Percentiles rank a stretch among this genome's conserved stretches.
phyloP scores from a whole-genome alignment of 2,329 filamentous ascomycete genomes.

The Cordyceps pruinosa region DNA sequence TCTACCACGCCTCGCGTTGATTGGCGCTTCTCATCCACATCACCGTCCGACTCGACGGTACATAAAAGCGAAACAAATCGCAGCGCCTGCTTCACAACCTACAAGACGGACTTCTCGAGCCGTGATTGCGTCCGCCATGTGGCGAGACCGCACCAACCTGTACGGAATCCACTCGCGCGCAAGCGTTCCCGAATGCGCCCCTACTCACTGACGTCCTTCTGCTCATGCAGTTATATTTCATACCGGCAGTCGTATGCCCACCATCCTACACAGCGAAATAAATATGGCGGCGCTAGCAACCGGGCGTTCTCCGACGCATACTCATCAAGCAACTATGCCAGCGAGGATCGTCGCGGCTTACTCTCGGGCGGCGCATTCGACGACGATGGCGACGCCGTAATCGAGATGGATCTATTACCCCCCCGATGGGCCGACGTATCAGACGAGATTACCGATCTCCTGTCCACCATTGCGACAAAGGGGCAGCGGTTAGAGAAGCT shows the following conservation, averaged over 20 bases:
- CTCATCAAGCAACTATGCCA: slow-evolving; percentile 39
- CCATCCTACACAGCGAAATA: slow-evolving; percentile 80
- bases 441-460: slow-evolving; percentile 81
- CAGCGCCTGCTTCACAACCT: background rate
- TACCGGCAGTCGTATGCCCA: slow-evolving; percentile 98
- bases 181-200: background rate
- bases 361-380: slow-evolving; percentile 72
- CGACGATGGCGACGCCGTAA: slow-evolving; percentile 88
- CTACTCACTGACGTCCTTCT: slow-evolving; percentile 19
- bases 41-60: background rate
- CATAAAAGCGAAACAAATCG: background rate
- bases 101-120: background rate
- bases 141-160: slow-evolving; percentile 99
- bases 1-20: background rate
- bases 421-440: slow-evolving; percentile 94
- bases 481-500: slow-evolving; percentile 81
- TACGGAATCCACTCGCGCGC: slow-evolving; percentile 37
- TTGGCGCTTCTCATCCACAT: background rate
- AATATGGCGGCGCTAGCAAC: slow-evolving; percentile 51
- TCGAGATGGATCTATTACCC: slow-evolving; percentile 95
- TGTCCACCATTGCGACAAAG: slow-evolving; percentile 74
- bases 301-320: slow-evolving; percentile 54
- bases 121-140: slow-evolving; percentile 64
- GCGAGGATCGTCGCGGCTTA: slow-evolving; percentile 64
- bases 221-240: slow-evolving; percentile 73